Base-by-base conservation (phyloP, 768 basidiomycete genomes). In the Megacollybia marginata region DNA sequence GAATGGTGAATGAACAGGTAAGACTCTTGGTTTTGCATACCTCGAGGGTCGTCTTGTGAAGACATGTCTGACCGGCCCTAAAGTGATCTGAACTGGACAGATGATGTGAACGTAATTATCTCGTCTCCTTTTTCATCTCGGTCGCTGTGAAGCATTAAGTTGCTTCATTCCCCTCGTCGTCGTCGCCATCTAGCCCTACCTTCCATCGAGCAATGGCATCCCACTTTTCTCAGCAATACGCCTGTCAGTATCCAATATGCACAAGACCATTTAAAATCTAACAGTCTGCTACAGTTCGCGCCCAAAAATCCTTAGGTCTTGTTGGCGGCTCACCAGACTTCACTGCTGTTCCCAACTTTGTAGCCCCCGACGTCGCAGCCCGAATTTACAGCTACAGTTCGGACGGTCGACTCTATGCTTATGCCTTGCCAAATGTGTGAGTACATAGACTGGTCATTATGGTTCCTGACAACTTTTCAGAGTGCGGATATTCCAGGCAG, bases 281-380 rank as follows among this genome's bases (percentile, higher is more conserved):
- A 40, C 55, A 46, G 42, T 58, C 50, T 51, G 47, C 52, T 54
- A 16, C 59, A 94, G 92, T 82, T 74, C 91, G 95, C 65, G 90
- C 94, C 42, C 94, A 96, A 79, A 98, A 96, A 80, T 76, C 80
- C 52, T 73, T 95, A 48, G 91, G 90, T 57, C 80, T 97, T 59
- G 80, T 93, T 62, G 77, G 82, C 53, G 91, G 88, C 46, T 75
- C 84, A 9, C 92, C 95, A 44, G 74, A 79, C 59, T 97, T 92
- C 64, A 60, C 69, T 18, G 67, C 81, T 15, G 67, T 89, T 19
- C 68, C 80, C 53, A 79, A 77, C 40, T 89, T 88, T 57, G 65
- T 67, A 51, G 73, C 69, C 33, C 88, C 88, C 43, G 86, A 88
- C 42, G 79, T 76, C 23, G 72, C 89, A 50, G 83, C 84, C 38